phyloP scores from a whole-genome alignment of 371 early-diverging fungal species.

The Mortierella sp. region DNA sequence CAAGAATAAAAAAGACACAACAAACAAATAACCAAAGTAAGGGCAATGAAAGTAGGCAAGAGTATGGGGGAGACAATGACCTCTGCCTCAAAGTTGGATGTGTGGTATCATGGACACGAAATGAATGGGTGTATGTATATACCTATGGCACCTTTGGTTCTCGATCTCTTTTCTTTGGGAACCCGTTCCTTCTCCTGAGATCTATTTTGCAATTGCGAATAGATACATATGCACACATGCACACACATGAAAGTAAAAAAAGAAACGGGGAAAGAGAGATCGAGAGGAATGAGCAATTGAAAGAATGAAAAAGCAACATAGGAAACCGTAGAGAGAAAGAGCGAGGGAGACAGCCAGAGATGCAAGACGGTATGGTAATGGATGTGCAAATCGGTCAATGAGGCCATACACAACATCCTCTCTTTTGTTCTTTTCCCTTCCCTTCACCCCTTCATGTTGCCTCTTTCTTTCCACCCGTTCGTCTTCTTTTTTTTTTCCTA shows the following conservation, averaged over 20 bases:
- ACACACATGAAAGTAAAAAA: not conserved
- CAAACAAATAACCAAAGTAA: too few species aligned
- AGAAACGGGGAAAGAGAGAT: not conserved
- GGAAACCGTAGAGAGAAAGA: not conserved
- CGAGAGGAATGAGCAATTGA: not conserved
- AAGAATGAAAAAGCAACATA: not conserved
- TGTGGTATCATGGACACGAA: too few species aligned
- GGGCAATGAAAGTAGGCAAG: too few species aligned
- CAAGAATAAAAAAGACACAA: too few species aligned
- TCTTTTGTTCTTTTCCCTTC: not conserved
- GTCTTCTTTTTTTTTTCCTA: not conserved
- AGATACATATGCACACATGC: too few species aligned
- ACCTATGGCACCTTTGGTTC: too few species aligned
- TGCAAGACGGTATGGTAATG: not conserved
- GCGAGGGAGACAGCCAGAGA: not conserved
- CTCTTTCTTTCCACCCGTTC: not conserved
- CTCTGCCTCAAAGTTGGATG: too few species aligned
- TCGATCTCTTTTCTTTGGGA: too few species aligned
- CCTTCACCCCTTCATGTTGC: not conserved
- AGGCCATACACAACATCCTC: not conserved
- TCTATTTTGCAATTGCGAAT: too few species aligned
- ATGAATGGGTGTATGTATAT: too few species aligned
- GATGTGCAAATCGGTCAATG: conserved; percentile 3
- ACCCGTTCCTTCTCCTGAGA: too few species aligned
- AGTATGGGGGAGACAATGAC: too few species aligned